These are phyloP conservation scores for Yamadazyma kitorensis DNA, from an alignment of 805 yeast genomes.

Conservation along the genomic window DNA sequence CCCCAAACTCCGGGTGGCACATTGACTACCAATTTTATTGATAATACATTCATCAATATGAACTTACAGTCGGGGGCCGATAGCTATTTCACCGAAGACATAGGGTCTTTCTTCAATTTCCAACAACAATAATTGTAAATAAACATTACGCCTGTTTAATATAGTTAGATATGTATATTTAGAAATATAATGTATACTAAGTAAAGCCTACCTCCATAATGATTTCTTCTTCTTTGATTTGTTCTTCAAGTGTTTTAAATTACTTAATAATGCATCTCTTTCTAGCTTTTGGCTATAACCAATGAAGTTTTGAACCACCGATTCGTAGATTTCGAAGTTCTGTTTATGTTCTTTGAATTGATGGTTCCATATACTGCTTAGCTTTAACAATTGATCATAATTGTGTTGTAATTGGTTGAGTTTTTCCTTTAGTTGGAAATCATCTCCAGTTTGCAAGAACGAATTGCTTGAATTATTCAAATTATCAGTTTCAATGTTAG, in stretches of 20 bases:
- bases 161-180: background rate
- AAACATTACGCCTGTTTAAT: background rate
- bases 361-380: slow-evolving; percentile 50
- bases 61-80: slow-evolving; percentile 37
- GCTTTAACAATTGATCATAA: slow-evolving; percentile 21
- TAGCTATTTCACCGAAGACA: slow-evolving; percentile 18
- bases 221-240: slow-evolving; percentile 13
- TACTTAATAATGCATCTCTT: slow-evolving; percentile 43
- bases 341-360: slow-evolving; percentile 47
- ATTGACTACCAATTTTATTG: slow-evolving; percentile 37
- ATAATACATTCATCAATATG: slow-evolving; percentile 41
- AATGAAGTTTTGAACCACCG: slow-evolving; percentile 84
- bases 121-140: slow-evolving; percentile 4
- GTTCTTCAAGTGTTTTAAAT: slow-evolving; percentile 26
- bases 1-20: slow-evolving; percentile 26
- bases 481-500: slow-evolving; percentile 33
- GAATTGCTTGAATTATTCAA: slow-evolving; percentile 28
- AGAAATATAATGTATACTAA: background rate
- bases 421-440: slow-evolving; percentile 29
- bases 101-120: slow-evolving; percentile 25
- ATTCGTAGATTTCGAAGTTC: slow-evolving; percentile 77
- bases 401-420: slow-evolving; percentile 30
- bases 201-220: too few species aligned
- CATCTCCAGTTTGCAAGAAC: slow-evolving; percentile 20
- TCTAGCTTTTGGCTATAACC: slow-evolving; percentile 85